Evolutionary conservation across 2,329 filamentous ascomycete genomes (phyloP).

Genomic region (Daldinia sp.): DNA sequence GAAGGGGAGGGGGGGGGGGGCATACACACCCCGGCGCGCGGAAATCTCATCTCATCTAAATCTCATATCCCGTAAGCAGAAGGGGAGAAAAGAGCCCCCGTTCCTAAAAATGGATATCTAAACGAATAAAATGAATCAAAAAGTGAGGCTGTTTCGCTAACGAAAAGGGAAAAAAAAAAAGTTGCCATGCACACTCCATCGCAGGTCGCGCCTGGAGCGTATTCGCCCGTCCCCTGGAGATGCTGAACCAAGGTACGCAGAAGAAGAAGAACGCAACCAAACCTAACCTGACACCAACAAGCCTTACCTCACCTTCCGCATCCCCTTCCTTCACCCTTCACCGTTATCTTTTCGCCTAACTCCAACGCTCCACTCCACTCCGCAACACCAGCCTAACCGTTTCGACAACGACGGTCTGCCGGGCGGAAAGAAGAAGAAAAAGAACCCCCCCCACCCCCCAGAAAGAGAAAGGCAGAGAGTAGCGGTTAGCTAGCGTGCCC

Average conservation of each 20-base stretch:
- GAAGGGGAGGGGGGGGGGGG: too few relatives aligned
- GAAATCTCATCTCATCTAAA: not conserved
- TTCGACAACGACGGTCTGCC: not conserved
- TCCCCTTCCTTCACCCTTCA: not conserved
- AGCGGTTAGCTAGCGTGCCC: not conserved
- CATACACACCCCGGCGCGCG: not conserved
- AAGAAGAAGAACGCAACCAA: too few relatives aligned
- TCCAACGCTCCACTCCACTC: not conserved
- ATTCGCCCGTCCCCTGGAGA: constrained; percentile 71
- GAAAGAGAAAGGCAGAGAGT: too few relatives aligned
- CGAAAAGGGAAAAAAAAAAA: constrained; percentile 6
- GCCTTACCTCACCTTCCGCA: not conserved
- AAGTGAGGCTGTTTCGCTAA: constrained; percentile 26
- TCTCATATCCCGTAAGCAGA: not conserved
- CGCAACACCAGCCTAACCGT: not conserved
- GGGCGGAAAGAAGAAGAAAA: constrained; percentile 5
- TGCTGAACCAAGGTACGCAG: constrained; percentile 66
- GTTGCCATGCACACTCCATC: constrained; percentile 72
- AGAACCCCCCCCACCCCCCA: too few relatives aligned
- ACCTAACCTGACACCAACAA: not conserved
- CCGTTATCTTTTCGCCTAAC: not conserved
- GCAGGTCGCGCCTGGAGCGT: constrained; percentile 73
- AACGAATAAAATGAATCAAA: not conserved
- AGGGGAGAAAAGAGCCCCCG: not conserved
- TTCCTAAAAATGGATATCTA: not conserved